Conservation (phyloP, 139 green algal species). For the Chlamydomonas sp. region DNA sequence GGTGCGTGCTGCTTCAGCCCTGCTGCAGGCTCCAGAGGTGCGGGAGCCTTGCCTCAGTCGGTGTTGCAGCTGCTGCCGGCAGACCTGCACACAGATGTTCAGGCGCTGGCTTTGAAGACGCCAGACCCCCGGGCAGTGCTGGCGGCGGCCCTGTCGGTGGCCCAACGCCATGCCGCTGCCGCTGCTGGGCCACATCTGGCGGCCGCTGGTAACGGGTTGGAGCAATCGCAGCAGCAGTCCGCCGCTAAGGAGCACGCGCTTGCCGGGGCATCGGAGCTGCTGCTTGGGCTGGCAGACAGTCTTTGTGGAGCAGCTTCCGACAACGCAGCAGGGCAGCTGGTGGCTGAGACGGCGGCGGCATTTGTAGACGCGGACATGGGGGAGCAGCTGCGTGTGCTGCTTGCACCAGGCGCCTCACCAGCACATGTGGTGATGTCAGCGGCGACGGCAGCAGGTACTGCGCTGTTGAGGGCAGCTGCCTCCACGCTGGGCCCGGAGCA, state of each 20-base stretch:
- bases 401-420: not conserved
- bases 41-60: too few relatives aligned
- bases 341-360: too few relatives aligned
- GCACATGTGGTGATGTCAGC: not conserved
- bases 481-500: not conserved
- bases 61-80: not conserved
- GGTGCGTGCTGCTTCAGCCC: too few relatives aligned
- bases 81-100: not conserved
- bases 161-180: not conserved
- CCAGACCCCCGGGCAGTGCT: not conserved
- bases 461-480: not conserved
- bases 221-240: too few relatives aligned
- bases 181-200: not conserved
- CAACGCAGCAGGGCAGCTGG: not conserved
- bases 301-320: not conserved
- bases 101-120: not conserved
- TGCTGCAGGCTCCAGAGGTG: too few relatives aligned
- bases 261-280: not conserved
- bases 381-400: not conserved
- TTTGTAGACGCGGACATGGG: not conserved
- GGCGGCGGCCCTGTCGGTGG: not conserved
- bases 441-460: not conserved
- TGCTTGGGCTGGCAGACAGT: not conserved
- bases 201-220: constrained; percentile 2
- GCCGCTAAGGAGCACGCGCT: too few relatives aligned